A percentile compares a stretch with the other conserved stretches of the same genome.
Evolutionary conservation across 2,329 filamentous ascomycete species (phyloP).

Genomic region (Cryphonectria radicalis): DNA sequence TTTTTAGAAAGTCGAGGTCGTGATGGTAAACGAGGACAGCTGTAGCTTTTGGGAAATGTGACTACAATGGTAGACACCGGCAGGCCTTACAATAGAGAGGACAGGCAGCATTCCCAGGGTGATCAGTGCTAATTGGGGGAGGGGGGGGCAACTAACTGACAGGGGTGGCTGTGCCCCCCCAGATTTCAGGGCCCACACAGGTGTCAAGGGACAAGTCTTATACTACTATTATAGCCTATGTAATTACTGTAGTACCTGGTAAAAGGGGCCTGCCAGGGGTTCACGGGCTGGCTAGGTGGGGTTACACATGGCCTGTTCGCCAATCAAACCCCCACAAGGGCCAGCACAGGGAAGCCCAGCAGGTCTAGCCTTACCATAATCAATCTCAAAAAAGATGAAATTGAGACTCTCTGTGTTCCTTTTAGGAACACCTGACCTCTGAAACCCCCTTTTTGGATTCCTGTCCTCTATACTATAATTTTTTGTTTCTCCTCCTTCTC

Average conservation of each 20-base stretch:
- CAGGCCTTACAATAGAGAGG: neutral
- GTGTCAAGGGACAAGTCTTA: conserved; percentile 5
- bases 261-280: conserved; percentile 12
- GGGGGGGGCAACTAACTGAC: neutral
- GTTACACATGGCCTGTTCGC: neutral
- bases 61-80: neutral
- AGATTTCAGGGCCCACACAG: neutral
- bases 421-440: conserved; percentile 10
- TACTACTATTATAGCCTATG: neutral
- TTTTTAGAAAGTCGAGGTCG: conserved; percentile 8
- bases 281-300: neutral
- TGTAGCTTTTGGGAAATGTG: conserved; percentile 12
- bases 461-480: too few species aligned
- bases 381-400: conserved; percentile 9
- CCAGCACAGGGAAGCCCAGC: neutral
- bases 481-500: neutral
- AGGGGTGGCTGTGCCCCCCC: conserved; percentile 2
- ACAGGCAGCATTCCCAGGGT: conserved; percentile 7
- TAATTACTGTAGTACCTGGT: neutral
- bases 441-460: neutral
- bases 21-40: conserved; percentile 17
- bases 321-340: conserved; percentile 1
- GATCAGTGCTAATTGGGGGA: neutral
- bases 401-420: neutral
- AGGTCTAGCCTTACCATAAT: conserved; percentile 1